Evolutionary conservation across 805 yeast genomes (phyloP).

Genomic region (Starmerella bombi): DNA sequence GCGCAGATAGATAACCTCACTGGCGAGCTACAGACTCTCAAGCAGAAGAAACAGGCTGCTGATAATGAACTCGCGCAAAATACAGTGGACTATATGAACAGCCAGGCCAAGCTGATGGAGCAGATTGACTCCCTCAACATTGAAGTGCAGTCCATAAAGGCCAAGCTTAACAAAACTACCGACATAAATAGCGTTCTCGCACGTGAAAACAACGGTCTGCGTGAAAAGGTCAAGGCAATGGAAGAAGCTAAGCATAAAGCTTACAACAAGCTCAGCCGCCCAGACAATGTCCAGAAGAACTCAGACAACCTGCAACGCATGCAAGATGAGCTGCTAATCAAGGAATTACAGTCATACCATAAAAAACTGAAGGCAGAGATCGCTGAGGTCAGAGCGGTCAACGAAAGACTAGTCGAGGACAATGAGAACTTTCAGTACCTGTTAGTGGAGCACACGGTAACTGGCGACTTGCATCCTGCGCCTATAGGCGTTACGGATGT

Average conservation of each 20-base stretch:
- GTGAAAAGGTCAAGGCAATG: conserved; percentile 3
- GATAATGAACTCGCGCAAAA: conserved; percentile 24
- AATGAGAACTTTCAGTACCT: conserved; percentile 27
- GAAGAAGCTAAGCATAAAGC: neutral
- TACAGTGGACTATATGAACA: conserved; percentile 23
- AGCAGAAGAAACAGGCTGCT: conserved; percentile 17
- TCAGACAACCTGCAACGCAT: conserved; percentile 21
- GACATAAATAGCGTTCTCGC: neutral
- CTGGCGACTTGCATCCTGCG: conserved; percentile 10
- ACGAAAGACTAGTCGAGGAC: conserved; percentile 33
- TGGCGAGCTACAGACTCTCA: conserved; percentile 17
- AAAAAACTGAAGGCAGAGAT: conserved; percentile 27
- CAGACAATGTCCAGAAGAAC: conserved; percentile 9
- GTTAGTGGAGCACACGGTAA: conserved; percentile 26
- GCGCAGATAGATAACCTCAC: conserved; percentile 15
- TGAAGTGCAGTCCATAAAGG: conserved; percentile 15
- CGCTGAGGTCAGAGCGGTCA: conserved; percentile 45
- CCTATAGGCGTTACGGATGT: neutral
- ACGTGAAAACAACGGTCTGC: conserved; percentile 1
- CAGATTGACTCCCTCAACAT: conserved; percentile 17
- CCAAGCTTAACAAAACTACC: conserved; percentile 7
- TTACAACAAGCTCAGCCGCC: neutral
- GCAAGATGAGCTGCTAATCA: conserved; percentile 23
- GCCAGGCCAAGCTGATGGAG: conserved; percentile 22
- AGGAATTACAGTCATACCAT: conserved; percentile 24